Conservation (phyloP, 352 stramenopile genomes). For the Globisporangium nodosum region DNA sequence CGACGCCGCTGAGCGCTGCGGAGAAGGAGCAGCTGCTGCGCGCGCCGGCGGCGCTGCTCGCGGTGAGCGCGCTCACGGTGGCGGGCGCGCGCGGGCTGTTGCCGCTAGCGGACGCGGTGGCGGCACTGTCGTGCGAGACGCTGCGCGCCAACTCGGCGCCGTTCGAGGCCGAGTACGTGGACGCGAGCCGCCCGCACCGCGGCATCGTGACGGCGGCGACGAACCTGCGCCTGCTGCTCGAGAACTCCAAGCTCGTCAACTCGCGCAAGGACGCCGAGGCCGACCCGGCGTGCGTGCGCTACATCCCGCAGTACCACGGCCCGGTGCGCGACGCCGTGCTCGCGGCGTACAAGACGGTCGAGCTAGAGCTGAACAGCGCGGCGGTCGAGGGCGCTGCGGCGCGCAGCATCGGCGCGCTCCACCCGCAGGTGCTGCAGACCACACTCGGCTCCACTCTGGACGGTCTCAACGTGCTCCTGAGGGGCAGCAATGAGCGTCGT, state of each 20-base stretch:
- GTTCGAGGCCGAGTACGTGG: slow-evolving; percentile 85
- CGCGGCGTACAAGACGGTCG: slow-evolving; percentile 60
- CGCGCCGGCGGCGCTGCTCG: slow-evolving; percentile 38
- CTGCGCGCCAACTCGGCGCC: slow-evolving; percentile 49
- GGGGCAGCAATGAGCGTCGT: slow-evolving; percentile 53
- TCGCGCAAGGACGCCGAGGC: slow-evolving; percentile 28
- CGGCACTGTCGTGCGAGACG: slow-evolving; percentile 80
- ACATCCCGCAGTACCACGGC: slow-evolving; percentile 83
- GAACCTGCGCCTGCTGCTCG: slow-evolving; percentile 84
- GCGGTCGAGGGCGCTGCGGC: slow-evolving; percentile 17
- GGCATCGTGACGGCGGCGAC: slow-evolving; percentile 81
- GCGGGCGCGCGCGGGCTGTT: slow-evolving; percentile 60
- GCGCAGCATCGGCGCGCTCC: slow-evolving; percentile 24
- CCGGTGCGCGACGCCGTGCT: slow-evolving; percentile 64
- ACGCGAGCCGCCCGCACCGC: slow-evolving; percentile 74
- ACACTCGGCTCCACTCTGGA: slow-evolving; percentile 47
- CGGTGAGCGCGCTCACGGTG: slow-evolving; percentile 45
- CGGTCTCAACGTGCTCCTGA: slow-evolving; percentile 46
- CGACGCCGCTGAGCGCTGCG: slow-evolving; percentile 21
- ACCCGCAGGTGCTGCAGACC: slow-evolving; percentile 65
- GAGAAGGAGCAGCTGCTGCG: slow-evolving; percentile 37
- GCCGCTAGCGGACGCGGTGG: slow-evolving; percentile 64
- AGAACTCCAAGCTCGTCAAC: slow-evolving; percentile 83
- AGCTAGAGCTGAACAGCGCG: slow-evolving; percentile 64
- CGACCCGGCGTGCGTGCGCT: slow-evolving; percentile 40